Evolutionary conservation across 1,139 yeast genomes (phyloP).

Genomic region (Candida tropicalis): DNA sequence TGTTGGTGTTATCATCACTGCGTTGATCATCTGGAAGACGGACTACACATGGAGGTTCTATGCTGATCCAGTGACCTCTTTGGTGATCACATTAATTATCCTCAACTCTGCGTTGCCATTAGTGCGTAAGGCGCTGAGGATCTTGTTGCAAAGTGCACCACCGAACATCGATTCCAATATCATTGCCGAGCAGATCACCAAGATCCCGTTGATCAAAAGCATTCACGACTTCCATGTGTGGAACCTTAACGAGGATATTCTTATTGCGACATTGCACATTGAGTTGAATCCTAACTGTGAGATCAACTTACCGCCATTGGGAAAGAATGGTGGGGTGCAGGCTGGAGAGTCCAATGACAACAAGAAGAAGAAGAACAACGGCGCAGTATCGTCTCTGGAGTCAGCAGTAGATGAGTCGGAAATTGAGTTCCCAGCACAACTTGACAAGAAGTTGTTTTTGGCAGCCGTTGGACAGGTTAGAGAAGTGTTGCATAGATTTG

Average conservation of each 20-base stretch:
- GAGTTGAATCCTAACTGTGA: slow-evolving; percentile 53
- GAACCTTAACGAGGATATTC: slow-evolving; percentile 88
- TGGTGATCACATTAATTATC: slow-evolving; percentile 83
- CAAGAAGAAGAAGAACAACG: too few species aligned
- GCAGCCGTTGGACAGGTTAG: slow-evolving; percentile 77
- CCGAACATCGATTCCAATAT: slow-evolving; percentile 73
- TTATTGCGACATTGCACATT: slow-evolving; percentile 88
- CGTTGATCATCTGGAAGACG: slow-evolving; percentile 92
- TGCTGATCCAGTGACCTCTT: slow-evolving; percentile 83
- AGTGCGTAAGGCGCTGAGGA: slow-evolving; percentile 83
- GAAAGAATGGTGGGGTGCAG: slow-evolving; percentile 42
- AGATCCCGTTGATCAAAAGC: slow-evolving; percentile 73
- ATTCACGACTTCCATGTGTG: slow-evolving; percentile 96
- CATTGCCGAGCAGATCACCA: slow-evolving; percentile 67
- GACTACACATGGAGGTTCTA: slow-evolving; percentile 85
- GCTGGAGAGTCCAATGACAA: slow-evolving; percentile 8
- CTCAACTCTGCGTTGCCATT: slow-evolving; percentile 91
- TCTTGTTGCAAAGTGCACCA: slow-evolving; percentile 92
- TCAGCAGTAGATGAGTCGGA: slow-evolving; percentile 3
- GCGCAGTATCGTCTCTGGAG: not conserved
- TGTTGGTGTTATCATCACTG: slow-evolving; percentile 88
- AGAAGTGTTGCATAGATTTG: slow-evolving; percentile 76
- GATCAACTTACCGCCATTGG: slow-evolving; percentile 6
- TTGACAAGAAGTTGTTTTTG: slow-evolving; percentile 53
- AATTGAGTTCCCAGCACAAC: slow-evolving; percentile 15